phyloP scores from a whole-genome alignment of 2,329 filamentous ascomycete genomes.

The Monosporascus sp. region DNA sequence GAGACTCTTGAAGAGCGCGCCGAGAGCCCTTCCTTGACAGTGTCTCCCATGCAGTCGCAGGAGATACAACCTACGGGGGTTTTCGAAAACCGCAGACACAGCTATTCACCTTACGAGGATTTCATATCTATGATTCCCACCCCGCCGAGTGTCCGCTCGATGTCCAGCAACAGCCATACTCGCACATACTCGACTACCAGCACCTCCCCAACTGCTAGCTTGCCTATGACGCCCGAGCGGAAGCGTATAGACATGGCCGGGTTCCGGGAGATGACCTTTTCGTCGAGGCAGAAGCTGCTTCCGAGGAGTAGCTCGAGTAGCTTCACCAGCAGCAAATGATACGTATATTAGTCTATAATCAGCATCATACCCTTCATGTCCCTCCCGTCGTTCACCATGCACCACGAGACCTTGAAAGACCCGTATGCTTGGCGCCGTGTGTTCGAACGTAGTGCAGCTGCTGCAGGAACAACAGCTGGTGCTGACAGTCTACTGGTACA shows the following conservation, averaged over 20 bases:
- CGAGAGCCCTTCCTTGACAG: slow-evolving; percentile 9
- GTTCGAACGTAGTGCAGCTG: background rate
- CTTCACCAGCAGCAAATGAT: background rate
- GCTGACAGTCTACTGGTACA: background rate
- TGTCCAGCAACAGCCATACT: slow-evolving; percentile 9
- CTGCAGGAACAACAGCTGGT: background rate
- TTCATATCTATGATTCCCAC: slow-evolving; percentile 12
- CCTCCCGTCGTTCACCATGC: background rate
- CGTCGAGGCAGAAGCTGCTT: slow-evolving; percentile 16
- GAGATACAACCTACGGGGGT: slow-evolving; percentile 20
- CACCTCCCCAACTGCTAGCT: slow-evolving; percentile 6
- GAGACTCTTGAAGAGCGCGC: slow-evolving; percentile 11
- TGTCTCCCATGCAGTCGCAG: slow-evolving; percentile 18
- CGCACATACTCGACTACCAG: slow-evolving; percentile 17
- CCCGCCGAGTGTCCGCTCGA: slow-evolving; percentile 17
- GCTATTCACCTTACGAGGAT: background rate
- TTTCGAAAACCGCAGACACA: background rate
- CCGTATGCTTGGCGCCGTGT: background rate
- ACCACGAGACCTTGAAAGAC: background rate
- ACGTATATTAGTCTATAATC: background rate
- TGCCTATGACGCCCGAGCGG: slow-evolving; percentile 13
- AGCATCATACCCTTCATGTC: background rate
- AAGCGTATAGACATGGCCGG: slow-evolving; percentile 13
- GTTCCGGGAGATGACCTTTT: slow-evolving; percentile 19
- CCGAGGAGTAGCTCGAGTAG: background rate